Evolutionary conservation across 495 filamentous ascomycete species (phyloP).

Genomic region (Filosporella fistucella): DNA sequence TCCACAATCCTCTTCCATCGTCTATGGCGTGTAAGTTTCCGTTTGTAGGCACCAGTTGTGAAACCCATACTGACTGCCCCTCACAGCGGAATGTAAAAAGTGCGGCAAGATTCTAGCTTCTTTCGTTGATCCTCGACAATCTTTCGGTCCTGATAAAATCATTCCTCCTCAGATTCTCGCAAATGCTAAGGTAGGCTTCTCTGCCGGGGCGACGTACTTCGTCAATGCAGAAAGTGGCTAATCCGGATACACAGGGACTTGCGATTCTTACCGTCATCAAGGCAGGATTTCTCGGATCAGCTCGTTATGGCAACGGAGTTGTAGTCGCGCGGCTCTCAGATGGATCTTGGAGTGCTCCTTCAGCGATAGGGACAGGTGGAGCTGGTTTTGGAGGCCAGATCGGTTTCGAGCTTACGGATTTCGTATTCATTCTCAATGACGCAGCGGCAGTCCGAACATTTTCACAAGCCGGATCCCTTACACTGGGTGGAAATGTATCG

Average conservation of each 20-base stretch:
- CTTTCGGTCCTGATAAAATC: conserved; percentile 95
- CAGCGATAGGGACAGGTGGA: conserved; percentile 84
- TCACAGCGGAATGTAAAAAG: conserved; percentile 82
- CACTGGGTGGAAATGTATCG: conserved; percentile 93
- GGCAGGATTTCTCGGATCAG: conserved; percentile 91
- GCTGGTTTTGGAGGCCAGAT: conserved; percentile 96
- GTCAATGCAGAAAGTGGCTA: not conserved
- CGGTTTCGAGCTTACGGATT: conserved; percentile 95
- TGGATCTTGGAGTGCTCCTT: conserved; percentile 91
- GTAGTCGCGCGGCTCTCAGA: conserved; percentile 91
- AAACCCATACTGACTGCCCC: conserved; percentile 2
- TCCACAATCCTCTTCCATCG: conserved; percentile 55
- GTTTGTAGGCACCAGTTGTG: not conserved
- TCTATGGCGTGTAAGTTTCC: conserved; percentile 51
- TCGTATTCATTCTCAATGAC: conserved; percentile 98
- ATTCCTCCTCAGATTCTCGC: conserved; percentile 90
- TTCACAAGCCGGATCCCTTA: conserved; percentile 84
- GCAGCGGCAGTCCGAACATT: conserved; percentile 87
- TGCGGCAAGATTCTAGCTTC: conserved; percentile 89
- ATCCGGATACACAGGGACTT: conserved; percentile 59
- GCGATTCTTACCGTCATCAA: conserved; percentile 94
- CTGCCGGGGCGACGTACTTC: no score
- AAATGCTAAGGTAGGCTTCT: conserved; percentile 65
- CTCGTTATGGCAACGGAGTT: conserved; percentile 86
- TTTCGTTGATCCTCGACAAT: conserved; percentile 89